Evolutionary conservation across 805 yeast genomes (phyloP).

Genomic region (Ogataea angusta): DNA sequence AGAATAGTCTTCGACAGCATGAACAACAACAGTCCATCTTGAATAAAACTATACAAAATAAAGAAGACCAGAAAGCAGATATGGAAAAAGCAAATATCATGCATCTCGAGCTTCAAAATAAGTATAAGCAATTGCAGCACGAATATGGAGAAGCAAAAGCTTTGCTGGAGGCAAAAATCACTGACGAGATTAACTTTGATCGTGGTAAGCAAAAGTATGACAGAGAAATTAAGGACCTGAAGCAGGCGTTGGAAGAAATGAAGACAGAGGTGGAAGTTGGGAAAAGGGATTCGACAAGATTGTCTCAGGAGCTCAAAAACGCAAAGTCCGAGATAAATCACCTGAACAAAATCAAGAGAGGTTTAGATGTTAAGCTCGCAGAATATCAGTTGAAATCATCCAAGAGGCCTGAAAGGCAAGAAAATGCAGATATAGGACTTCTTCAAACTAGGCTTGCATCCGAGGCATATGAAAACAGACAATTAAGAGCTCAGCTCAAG

Average conservation of each 20-base stretch:
- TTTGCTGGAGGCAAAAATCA: conserved; percentile 39
- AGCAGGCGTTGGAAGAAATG: conserved; percentile 28
- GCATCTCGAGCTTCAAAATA: conserved; percentile 22
- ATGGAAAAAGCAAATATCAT: neutral
- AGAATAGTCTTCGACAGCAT: neutral
- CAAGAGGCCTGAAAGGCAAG: conserved; percentile 20
- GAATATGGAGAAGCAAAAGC: conserved; percentile 43
- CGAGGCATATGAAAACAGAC: conserved; percentile 58
- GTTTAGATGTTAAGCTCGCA: conserved; percentile 31
- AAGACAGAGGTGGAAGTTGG: conserved; percentile 30
- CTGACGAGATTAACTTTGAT: conserved; percentile 42
- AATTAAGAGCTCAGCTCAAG: conserved; percentile 40
- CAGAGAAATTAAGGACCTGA: conserved; percentile 37
- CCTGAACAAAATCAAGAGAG: conserved; percentile 29
- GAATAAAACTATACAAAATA: neutral
- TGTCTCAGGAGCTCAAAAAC: conserved; percentile 26
- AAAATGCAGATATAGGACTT: conserved; percentile 49
- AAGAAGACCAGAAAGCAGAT: neutral
- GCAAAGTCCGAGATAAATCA: conserved; percentile 36
- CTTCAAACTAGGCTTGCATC: conserved; percentile 63
- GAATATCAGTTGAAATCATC: conserved; percentile 31
- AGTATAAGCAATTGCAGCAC: conserved; percentile 40
- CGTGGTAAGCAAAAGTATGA: conserved; percentile 45
- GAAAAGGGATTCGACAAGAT: conserved; percentile 21
- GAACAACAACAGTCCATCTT: neutral